Base-by-base conservation (phyloP, 768 basidiomycete genomes). In the Boletus huronensis region DNA sequence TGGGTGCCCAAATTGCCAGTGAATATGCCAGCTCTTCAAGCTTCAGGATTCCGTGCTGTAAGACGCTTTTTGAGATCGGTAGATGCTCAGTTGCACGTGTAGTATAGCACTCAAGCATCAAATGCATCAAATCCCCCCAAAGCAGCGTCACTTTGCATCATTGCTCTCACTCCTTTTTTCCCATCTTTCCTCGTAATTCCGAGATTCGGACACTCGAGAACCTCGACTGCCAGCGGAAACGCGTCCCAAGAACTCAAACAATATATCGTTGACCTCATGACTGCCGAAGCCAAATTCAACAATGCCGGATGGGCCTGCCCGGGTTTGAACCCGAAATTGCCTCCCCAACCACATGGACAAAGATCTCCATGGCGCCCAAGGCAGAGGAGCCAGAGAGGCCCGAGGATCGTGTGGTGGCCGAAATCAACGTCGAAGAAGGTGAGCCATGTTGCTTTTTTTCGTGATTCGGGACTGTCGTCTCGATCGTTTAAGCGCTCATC, bases 371-470 rank as follows among this genome's bases (percentile, higher is more conserved):
- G 16, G 44, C 69, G 1, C 61, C 66, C 40, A 81, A 81, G 53
- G 55, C 62, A 8, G 80, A 82, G 51, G 80, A 79, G 48, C 73
- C 76, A 1, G 64, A 56, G 19, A 39, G 6, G 38, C 57, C 57
- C 5, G 82, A 83, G 62, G 77, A 72, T 1, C 64, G 76, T 17
- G 73, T 82, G 13, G 77, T 82, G 6, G 63, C 69, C 25, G 80
- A 81, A 57, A 65, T 74, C 26, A 66, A 56, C 10, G 78, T 80
- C 6, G 61, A 69, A 36, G 70, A 77, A 61, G 80, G 82, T 81
- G 23, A 5, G 31, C 8, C 17, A 14, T 39, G 14, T 26, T 28
- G n/a, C n/a, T 49, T 13, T 28, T 17, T 3, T 2, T 32, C 19
- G 9, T 11, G 1, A 10, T 23, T 34, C 8, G 46, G 16, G 5